Evolutionary conservation across 1,284 basidiomycete species (phyloP), one percentile per base, ranked within the genome.

Genomic region (Heterobasidion parviporum): DNA sequence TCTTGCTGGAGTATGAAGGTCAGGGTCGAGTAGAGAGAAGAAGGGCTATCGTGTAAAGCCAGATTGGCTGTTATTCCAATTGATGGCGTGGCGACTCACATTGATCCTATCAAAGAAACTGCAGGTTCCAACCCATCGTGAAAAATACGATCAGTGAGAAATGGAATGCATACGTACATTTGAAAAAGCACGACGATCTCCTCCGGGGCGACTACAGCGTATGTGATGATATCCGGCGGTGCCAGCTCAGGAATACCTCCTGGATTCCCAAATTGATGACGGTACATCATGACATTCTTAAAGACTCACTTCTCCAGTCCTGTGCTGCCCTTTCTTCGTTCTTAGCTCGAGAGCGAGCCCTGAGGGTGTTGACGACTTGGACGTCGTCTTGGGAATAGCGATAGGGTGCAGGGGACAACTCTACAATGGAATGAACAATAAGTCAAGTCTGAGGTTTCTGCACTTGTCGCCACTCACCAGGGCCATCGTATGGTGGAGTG

Each of bases 181-280:
- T 72, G 64, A 62, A 87, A 87, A 8, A 87, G 69, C 49, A 80
- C 74, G 36, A 72, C 64, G n/a, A 84, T 80, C 55, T 86, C 83
- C 52, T 75, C 70, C n/a, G 79, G 78, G 59, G 75, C 73, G 18
- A 83, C 64, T 1, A 66, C 64, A 52, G 77, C 78, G 52, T 74
- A 68, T 58, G 70, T 73, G 47, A 80, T 69, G 50, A 82, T 73
- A 56, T 72, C 70, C 15, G 48, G 77, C 2, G 59, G 50, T 34
- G 48, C 53, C 46, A 38, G 32, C 14, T 53, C 52, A n/a, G 38
- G 12, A 41, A 41, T 41, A 41, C 38, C 38, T 12, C 8, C 5
- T n/a, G 10, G 6, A 8, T 10, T 10, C 10, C n/a, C 38, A 12
- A 6, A 41, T 41, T 26, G 26, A n/a, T 10, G 7, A 41, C 3